These are phyloP conservation scores for Chenopodium formosanum DNA, from an alignment of 148 eudicot genomes.

Conservation along the genomic window DNA sequence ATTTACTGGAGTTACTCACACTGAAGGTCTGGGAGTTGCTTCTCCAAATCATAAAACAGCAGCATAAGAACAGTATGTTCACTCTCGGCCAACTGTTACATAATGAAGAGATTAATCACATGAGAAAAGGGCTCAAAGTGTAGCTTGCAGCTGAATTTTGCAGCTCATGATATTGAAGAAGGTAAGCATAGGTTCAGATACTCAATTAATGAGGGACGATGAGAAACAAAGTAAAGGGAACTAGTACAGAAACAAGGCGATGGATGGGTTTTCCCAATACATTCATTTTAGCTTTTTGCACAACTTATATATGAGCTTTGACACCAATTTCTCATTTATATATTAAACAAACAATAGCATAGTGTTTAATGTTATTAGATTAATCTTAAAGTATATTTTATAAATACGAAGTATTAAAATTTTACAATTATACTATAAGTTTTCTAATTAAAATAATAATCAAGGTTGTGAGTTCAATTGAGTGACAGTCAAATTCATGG, in stretches of 20 bases:
- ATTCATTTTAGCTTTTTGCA: too few species aligned
- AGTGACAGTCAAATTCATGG: too few species aligned
- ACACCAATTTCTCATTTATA: too few species aligned
- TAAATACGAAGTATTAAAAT: too few species aligned
- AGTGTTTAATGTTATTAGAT: too few species aligned
- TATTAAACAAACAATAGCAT: too few species aligned
- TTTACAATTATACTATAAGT: too few species aligned
- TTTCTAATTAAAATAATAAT: too few species aligned
- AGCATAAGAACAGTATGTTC: not conserved
- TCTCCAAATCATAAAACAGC: not conserved
- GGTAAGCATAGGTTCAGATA: not conserved
- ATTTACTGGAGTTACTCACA: not conserved
- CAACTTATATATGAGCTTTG: too few species aligned
- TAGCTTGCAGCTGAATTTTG: not conserved
- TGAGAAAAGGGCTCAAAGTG: not conserved
- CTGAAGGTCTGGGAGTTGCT: not conserved
- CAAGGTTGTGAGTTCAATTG: too few species aligned
- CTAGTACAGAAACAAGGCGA: not conserved
- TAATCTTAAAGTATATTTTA: too few species aligned
- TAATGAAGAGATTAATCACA: not conserved
- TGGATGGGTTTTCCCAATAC: not conserved
- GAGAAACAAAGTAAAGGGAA: not conserved
- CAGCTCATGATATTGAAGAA: not conserved
- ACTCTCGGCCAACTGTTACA: conserved; percentile 4
- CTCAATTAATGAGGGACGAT: not conserved